Evolutionary conservation across 139 green algal species (phyloP).

Genomic region (Coelastrella sp.): DNA sequence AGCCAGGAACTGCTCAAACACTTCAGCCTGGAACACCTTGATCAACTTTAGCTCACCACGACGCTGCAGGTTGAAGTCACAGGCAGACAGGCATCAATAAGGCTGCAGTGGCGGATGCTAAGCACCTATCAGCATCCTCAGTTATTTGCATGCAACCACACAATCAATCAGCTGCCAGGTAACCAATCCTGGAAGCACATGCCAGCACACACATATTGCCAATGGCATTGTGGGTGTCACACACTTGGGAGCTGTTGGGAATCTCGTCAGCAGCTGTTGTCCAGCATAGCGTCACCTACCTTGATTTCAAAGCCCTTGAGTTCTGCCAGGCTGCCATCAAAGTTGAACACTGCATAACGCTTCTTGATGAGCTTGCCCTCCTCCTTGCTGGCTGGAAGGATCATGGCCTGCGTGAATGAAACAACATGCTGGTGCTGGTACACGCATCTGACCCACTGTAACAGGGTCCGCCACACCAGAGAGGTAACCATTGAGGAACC

Average conservation of each 20-base stretch:
- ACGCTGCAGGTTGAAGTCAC: slow-evolving; percentile 88
- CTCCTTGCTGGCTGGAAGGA: slow-evolving; percentile 96
- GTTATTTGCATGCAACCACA: neutral
- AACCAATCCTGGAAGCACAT: neutral
- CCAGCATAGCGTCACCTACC: neutral
- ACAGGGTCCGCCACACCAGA: too few relatives aligned
- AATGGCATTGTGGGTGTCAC: neutral
- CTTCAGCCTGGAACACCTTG: slow-evolving; percentile 97
- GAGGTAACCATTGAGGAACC: too few relatives aligned
- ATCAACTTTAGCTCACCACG: slow-evolving; percentile 99
- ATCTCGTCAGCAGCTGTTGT: neutral
- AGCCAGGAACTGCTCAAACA: slow-evolving; percentile 96
- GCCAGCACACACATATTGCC: neutral
- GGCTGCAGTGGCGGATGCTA: neutral
- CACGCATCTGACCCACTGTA: neutral
- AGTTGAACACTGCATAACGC: slow-evolving; percentile 97
- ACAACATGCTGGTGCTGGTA: neutral
- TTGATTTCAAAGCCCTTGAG: slow-evolving; percentile 84
- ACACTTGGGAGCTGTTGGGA: too few relatives aligned
- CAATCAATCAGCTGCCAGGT: neutral
- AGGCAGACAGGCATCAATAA: neutral
- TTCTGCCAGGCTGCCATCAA: slow-evolving; percentile 94
- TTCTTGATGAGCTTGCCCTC: slow-evolving; percentile 99
- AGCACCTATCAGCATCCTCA: neutral
- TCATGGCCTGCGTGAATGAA: slow-evolving; percentile 81